Evolutionary conservation across 2,329 filamentous ascomycete genomes (phyloP).

Genomic region (Fonsecaea erecta): DNA sequence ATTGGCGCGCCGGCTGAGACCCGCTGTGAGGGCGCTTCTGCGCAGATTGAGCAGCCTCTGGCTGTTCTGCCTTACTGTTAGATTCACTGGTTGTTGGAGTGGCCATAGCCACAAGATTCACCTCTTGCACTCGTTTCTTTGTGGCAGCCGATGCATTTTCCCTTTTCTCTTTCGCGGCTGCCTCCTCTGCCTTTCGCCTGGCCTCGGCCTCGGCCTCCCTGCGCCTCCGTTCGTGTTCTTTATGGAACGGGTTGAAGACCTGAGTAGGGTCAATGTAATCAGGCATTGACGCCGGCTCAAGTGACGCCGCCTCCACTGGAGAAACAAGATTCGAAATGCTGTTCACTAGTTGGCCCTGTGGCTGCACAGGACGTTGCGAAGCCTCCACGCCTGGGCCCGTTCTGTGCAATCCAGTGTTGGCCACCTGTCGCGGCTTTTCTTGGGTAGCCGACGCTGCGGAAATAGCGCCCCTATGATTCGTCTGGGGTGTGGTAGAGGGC

Average conservation of each 20-base stretch:
- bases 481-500: constrained; percentile 10
- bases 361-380: neutral
- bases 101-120: neutral
- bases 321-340: constrained; percentile 35
- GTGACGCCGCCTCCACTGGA: constrained; percentile 21
- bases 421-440: constrained; percentile 8
- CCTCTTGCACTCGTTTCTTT: constrained; percentile 7
- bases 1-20: constrained; percentile 5
- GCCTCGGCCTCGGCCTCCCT: constrained; percentile 45
- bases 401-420: constrained; percentile 7
- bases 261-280: constrained; percentile 59
- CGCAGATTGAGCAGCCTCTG: neutral
- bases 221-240: constrained; percentile 51
- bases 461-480: neutral
- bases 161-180: constrained; percentile 12
- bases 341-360: constrained; percentile 17
- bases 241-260: constrained; percentile 59
- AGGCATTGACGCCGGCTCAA: constrained; percentile 39
- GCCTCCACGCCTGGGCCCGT: constrained; percentile 8
- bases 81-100: constrained; percentile 3
- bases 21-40: neutral
- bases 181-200: constrained; percentile 21
- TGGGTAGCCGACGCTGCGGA: neutral
- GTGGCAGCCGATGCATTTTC: constrained; percentile 11
- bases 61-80: constrained; percentile 18